Evolutionary conservation across 2,329 filamentous ascomycete species (phyloP), one percentile per base, ranked within the genome.

Genomic region (Didymella glomerata): DNA sequence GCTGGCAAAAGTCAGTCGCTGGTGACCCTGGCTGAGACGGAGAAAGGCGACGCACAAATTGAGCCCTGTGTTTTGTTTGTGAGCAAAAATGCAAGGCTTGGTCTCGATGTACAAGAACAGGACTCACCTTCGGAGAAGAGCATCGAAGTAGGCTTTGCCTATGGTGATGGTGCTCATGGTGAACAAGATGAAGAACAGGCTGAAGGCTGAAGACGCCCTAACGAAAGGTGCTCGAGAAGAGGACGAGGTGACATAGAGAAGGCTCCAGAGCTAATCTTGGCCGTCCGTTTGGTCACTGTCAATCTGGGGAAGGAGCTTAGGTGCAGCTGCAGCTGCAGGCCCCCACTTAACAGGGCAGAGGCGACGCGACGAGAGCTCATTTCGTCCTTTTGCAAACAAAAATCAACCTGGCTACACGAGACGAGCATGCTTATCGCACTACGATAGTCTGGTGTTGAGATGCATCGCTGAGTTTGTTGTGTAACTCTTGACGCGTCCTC

Each of bases 71-170:
- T 36, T 27, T 50, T 32, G 27, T 44, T 57, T 62, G 76, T 54
- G 16, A 76, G 70, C 67, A 70, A 61, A 53, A 44, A 54, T 22
- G 9, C 28, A n/a, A 4, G 32, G 16, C 4, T 27, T 14, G 20
- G 4, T 5, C n/a, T 22, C 13, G 16, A n/a, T 20, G 8, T 5
- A 8, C n/a, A 4, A 32, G 1, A 25, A 13, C 7, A 40, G 6
- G 22, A 74, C 83, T 79, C 76, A 90, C 88, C 85, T 84, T 71
- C 84, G 82, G 52, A 88, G 70, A 46, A 90, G 79, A 57, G 85
- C 84, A 68, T 89, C 84, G 66, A 89, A 85, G 76, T 89, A 85
- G 48, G 77, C 74, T 69, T 83, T 86, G 62, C 86, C 85, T 64
- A 89, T 82, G 10, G 85, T 88, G 49, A 89, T 83, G 64, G 81